A percentile compares a stretch with the other conserved stretches of the same genome.
These are phyloP conservation scores for Plasmodium malariae DNA, from an alignment of 169 alveolate genomes.

Conservation along the genomic window DNA sequence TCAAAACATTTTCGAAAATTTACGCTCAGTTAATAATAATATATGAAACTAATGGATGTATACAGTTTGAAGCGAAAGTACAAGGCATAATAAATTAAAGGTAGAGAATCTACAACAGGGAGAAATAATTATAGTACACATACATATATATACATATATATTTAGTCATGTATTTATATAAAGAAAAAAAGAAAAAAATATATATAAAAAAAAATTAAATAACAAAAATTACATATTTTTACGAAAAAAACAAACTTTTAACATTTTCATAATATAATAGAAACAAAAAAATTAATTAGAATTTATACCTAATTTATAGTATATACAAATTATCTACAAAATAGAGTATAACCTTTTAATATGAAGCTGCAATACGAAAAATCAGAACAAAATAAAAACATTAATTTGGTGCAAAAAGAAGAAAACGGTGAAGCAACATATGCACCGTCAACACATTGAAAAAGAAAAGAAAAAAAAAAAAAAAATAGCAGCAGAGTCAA, in stretches of 20 bases:
- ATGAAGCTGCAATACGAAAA: constrained; percentile 13
- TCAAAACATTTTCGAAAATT: neutral
- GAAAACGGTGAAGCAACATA: constrained; percentile 20
- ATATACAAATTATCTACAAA: too few relatives aligned
- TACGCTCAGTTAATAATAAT: neutral
- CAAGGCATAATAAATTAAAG: neutral
- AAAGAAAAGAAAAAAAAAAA: constrained; percentile 36
- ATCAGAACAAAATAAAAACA: constrained; percentile 28
- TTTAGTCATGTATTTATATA: too few relatives aligned
- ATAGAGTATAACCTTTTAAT: too few relatives aligned
- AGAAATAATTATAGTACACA: too few relatives aligned
- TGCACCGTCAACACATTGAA: constrained; percentile 69
- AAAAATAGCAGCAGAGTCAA: too few relatives aligned
- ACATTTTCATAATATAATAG: constrained; percentile 6
- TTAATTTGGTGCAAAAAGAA: constrained; percentile 27
- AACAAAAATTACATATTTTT: constrained; percentile 33
- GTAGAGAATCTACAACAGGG: neutral
- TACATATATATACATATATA: neutral
- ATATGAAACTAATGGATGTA: neutral
- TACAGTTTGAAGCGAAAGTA: neutral
- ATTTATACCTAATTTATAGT: neutral
- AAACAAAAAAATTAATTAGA: constrained; percentile 33
- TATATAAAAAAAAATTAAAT: constrained; percentile 28
- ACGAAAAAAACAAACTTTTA: constrained; percentile 26
- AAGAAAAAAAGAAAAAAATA: neutral